These are phyloP conservation scores for Ambrosiella cleistominuta DNA, from an alignment of 2,329 filamentous ascomycete species.

Conservation along the genomic window DNA sequence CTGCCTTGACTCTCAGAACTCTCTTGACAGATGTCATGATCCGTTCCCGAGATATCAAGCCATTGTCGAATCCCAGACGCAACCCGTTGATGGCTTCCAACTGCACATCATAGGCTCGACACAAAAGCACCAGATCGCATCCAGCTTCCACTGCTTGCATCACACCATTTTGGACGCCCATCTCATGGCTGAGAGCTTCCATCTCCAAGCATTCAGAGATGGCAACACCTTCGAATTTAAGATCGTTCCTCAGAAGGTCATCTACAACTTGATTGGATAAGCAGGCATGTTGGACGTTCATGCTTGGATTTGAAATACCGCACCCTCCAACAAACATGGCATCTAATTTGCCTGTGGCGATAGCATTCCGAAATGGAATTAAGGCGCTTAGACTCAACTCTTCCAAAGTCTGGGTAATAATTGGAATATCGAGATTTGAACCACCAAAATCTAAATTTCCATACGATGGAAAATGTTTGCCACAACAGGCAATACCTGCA, in stretches of 20 bases:
- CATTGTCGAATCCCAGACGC: slow-evolving; percentile 77
- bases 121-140: slow-evolving; percentile 79
- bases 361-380: slow-evolving; percentile 80
- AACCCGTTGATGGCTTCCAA: slow-evolving; percentile 81
- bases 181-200: slow-evolving; percentile 88
- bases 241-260: slow-evolving; percentile 68
- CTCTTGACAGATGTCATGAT: slow-evolving; percentile 66
- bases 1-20: slow-evolving; percentile 64
- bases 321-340: slow-evolving; percentile 94
- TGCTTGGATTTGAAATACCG: slow-evolving; percentile 74
- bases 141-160: slow-evolving; percentile 96
- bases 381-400: slow-evolving; percentile 83
- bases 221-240: slow-evolving; percentile 80
- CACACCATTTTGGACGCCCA: slow-evolving; percentile 89
- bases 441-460: slow-evolving; percentile 88
- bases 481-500: slow-evolving; percentile 72
- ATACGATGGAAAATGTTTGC: slow-evolving; percentile 93
- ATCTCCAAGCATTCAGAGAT: slow-evolving; percentile 94
- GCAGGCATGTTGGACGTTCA: slow-evolving; percentile 92
- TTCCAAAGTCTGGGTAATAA: slow-evolving; percentile 87
- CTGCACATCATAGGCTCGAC: slow-evolving; percentile 73
- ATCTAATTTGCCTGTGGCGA: slow-evolving; percentile 63
- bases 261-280: slow-evolving; percentile 86
- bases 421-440: slow-evolving; percentile 78
- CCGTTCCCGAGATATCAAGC: slow-evolving; percentile 64